phyloP scores from a whole-genome alignment of 2,329 filamentous ascomycete genomes.

The Claviceps digitariae region DNA sequence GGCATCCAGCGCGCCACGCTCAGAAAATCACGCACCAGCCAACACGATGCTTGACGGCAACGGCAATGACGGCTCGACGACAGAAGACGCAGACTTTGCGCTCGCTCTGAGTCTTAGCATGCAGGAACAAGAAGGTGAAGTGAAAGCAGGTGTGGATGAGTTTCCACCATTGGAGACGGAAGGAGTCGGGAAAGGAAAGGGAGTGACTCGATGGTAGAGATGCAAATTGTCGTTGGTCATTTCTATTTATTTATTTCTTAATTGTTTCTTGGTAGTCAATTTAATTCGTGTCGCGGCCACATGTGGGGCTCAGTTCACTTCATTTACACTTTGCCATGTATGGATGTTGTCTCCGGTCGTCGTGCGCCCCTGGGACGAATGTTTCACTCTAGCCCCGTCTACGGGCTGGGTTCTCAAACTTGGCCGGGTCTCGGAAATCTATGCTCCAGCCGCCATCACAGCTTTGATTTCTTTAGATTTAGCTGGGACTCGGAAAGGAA shows the following conservation, averaged over 20 bases:
- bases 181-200: slow-evolving; percentile 32
- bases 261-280: not conserved
- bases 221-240: not conserved
- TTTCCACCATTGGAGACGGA: slow-evolving; percentile 27
- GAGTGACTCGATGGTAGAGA: slow-evolving; percentile 12
- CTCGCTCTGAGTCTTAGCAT: slow-evolving; percentile 47
- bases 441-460: no score
- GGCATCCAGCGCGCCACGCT: slow-evolving; percentile 19
- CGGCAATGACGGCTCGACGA: slow-evolving; percentile 5
- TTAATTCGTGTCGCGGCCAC: no score
- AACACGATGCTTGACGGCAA: slow-evolving; percentile 7
- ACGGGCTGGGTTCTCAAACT: no score
- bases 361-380: no score
- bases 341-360: no score
- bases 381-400: no score
- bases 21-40: slow-evolving; percentile 22
- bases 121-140: slow-evolving; percentile 31
- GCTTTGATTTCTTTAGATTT: no score
- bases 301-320: no score
- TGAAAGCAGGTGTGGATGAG: slow-evolving; percentile 15
- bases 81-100: slow-evolving; percentile 42
- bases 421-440: no score
- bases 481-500: no score
- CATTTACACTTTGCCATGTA: no score
- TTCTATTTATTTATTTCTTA: not conserved